Base-by-base conservation (phyloP, 305 asterid genomes). In the Fraxinus angustifolia region DNA sequence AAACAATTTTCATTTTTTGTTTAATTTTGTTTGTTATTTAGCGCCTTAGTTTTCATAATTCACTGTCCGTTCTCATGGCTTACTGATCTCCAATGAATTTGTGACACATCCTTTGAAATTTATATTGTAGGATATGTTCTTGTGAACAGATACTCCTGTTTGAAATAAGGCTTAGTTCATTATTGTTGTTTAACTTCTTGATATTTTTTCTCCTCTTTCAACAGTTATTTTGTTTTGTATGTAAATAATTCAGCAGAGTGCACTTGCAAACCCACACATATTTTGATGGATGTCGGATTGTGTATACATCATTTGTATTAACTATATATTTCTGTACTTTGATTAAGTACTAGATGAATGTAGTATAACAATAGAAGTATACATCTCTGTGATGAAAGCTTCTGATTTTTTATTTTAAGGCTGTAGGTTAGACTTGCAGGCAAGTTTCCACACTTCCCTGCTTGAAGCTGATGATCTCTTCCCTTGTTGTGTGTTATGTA, bases 11-110 rank as follows among this genome's bases (percentile, higher is more conserved):
- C 35, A 67, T 23, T 53, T 60, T 56, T 75, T 74, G 28, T 30
- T 70, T 42, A 35, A 8, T 53, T 77, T 79, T 76, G 58, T 81
- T 67, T 1, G 42, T 76, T 6, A 28, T 45, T 73, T 19, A 50
- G 17, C 6, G 48, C 82, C 76, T 77, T 40, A 53, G 40, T 83
- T 74, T 79, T 45, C 80, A 79, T 79, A n/a, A 74, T 77, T 73
- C 50, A 30, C 67, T 8, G 6, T 73, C 30, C 31, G 33, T 75
- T 28, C 72, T 65, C 74, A 60, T 77, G 67, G 77, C 42, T 48
- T 78, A 78, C 73, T 67, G 76, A 28, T 80, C 72, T 78, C 77
- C 56, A 76, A 75, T 78, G 71, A 67, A 67, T 60, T 50, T 65
- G 58, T 53, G 2, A 45, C 72, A 76, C 23, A 53, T 19, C 42